Percentiles rank a stretch among this genome's conserved stretches.
Conservation (phyloP, 2,329 filamentous ascomycete genomes). For the Botrytis tulipae region DNA sequence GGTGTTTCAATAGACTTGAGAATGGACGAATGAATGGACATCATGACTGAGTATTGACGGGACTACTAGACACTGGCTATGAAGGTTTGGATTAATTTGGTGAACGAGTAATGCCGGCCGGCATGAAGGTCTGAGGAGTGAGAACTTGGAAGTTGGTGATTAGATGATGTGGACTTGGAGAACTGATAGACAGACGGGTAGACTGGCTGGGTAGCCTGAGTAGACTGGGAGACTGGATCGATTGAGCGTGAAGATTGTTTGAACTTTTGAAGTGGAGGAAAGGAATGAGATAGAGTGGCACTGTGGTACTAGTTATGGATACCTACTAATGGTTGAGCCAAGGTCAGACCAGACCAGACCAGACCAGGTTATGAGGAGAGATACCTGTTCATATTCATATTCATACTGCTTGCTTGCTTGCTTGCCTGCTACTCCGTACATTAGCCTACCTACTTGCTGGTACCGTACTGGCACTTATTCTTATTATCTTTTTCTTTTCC, state of each 20-base stretch:
- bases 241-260: background rate
- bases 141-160: background rate
- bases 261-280: background rate
- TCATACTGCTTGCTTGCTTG: background rate
- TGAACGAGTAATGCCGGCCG: background rate
- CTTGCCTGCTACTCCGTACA: background rate
- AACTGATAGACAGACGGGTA: background rate
- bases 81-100: background rate
- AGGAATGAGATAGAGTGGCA: background rate
- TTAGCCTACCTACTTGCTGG: background rate
- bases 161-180: background rate
- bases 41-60: background rate
- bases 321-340: background rate
- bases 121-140: background rate
- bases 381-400: background rate
- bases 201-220: background rate
- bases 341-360: background rate
- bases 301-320: background rate
- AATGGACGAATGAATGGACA: background rate
- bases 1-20: background rate
- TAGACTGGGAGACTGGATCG: background rate
- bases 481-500: background rate
- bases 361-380: background rate
- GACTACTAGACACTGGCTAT: background rate
- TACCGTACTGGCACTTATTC: background rate